Percentiles rank a stretch among this genome's conserved stretches.
Conservation (phyloP, 129 eudicot species). For the Flaveria ramosissima region DNA sequence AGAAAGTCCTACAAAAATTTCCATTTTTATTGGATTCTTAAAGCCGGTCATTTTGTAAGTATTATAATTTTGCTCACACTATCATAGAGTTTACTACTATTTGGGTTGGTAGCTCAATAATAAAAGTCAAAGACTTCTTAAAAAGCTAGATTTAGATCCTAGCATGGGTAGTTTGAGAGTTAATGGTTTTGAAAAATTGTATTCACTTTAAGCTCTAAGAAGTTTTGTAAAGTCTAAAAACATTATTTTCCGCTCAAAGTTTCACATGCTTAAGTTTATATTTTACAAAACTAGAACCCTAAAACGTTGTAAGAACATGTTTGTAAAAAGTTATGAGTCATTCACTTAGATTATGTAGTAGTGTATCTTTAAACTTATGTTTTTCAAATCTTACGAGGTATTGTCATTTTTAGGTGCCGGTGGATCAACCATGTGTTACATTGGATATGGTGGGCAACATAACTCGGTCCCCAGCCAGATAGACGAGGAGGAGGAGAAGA, state of each 20-base stretch:
- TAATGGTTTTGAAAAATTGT: no score
- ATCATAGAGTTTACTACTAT: no score
- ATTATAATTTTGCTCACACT: background rate
- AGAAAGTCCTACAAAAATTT: slow-evolving; percentile 47
- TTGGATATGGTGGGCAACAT: slow-evolving; percentile 53
- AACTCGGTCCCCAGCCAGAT: slow-evolving; percentile 41
- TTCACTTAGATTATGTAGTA: background rate
- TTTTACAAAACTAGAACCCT: background rate
- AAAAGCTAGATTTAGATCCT: no score
- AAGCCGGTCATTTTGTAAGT: slow-evolving; percentile 70
- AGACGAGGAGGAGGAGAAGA: background rate
- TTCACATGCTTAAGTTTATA: background rate
- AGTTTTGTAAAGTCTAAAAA: background rate
- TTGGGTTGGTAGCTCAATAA: no score
- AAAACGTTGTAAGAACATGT: background rate
- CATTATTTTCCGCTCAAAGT: background rate
- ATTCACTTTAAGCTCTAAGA: no score
- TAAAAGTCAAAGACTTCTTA: no score
- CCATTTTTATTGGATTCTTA: slow-evolving; percentile 56
- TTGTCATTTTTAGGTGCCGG: slow-evolving; percentile 40
- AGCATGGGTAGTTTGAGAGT: no score
- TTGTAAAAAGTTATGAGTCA: background rate
- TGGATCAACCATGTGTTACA: slow-evolving; percentile 51
- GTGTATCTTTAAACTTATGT: background rate
- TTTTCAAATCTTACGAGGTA: background rate